Base-by-base conservation (phyloP, 2,329 filamentous ascomycete species). In the Lasiodiplodia citricola region DNA sequence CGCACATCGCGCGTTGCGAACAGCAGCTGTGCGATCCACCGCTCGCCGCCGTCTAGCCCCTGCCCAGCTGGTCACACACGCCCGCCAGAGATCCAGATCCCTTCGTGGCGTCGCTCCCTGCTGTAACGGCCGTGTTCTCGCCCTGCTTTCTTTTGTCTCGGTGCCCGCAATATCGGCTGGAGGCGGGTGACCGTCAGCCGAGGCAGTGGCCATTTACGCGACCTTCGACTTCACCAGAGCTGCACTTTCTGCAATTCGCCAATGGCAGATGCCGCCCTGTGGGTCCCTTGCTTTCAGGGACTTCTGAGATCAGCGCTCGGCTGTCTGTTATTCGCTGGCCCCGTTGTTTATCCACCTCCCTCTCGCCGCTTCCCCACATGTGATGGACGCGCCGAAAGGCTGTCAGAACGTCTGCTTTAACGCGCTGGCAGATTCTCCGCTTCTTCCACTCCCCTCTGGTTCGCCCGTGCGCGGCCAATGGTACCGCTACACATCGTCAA, bases 71-170 rank as follows among this genome's bases (percentile, higher is more conserved):
- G 56, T 60, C 14, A 44, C 37, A 60, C 56, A 57, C 31, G 11
- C 52, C 10, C 55, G 25, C 11, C 52, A 10, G 21, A 11, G 14
- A 25, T 44, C 37, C 56, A 44, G 56, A 47, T 60, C 56, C 21
- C 37, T 23, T 31, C 56, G 55, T 38, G 55, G 31, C 31, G 55
- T 28, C 31, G 55, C 31, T 57, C 55, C 55, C 31, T 57, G 55
- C 21, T 44, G n/a, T 38, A 60, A 60, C 57, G n/a, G 37, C 25
- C 23, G 57, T 11, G 38, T 28, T 14, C 57, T n/a, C 57, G 57
- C 57, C 57, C 31, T 62, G 57, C 57, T 62, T 62, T 50, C 41
- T 62, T 62, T 62, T 58, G 31, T 58, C 37, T 6, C n/a, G 28
- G 10, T 35, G n/a, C 38, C 41, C 57, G 23, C 56, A 44, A 58